Evolutionary conservation across 2,329 filamentous ascomycete genomes (phyloP), one percentile per base, ranked within the genome.

Genomic region (Botrytis elliptica): DNA sequence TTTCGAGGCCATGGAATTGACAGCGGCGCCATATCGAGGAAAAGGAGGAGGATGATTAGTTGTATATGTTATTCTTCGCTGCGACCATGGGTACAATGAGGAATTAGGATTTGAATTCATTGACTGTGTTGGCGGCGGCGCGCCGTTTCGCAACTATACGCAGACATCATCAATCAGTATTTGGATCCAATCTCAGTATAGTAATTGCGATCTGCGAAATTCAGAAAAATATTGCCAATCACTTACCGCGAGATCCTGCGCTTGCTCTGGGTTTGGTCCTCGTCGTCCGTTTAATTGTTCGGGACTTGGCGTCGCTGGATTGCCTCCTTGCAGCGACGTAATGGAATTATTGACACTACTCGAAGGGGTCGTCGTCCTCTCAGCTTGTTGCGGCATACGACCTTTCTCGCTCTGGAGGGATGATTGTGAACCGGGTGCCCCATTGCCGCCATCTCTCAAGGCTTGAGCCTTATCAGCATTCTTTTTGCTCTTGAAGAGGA

Each of bases 1-100:
- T 84, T 98, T 98, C 57, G 95, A 98, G 38, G 95, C 93, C 25
- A 92, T 88, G 0, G 94, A 89, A 82, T 99, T 99, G 82, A 98
- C 95, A 10, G 97, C 96, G 70, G 97, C 94, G 81, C 96, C 96
- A 87, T 99, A 99, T 82, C 96, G 91, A 22, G 96, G 96, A 79
- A 99, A 99, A 0, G 96, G 96, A 78, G 93, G 95, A 18, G 91
- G 88, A 80, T 94, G 91, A 4, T 91, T 88, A 8, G 93, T 90
- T 25, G 93, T 93, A 82, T 97, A 97, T 77, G 92, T 95, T 71
- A 99, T 84, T 73, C 93, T 90, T 75, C 94, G 91, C 81, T 97
- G 93, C 76, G 95, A 97, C 96, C 96, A 99, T 0, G 96, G 96
- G 81, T 98, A 99, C 72, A 97, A 89, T 8, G 94, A 94, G 59